Evolutionary conservation across 202 grass and related monocot genomes (phyloP).

Genomic region (Setaria viridis): DNA sequence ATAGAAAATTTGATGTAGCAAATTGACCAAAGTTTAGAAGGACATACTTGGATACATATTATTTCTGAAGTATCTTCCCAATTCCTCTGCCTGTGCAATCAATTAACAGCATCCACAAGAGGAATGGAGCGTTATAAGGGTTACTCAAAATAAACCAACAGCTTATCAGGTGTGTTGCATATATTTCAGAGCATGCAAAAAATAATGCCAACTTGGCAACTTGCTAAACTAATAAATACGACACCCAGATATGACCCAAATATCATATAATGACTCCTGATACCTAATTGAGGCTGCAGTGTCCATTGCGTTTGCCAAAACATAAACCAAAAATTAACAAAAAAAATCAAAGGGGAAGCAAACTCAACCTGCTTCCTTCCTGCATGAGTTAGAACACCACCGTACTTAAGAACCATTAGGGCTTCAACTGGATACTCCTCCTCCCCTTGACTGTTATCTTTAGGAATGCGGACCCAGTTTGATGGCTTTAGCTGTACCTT

Average conservation of each 20-base stretch:
- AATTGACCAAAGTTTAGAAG: conserved; percentile 36
- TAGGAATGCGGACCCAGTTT: conserved; percentile 71
- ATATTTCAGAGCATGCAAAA: conserved; percentile 1
- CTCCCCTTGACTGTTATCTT: conserved; percentile 64
- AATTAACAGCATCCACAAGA: conserved; percentile 33
- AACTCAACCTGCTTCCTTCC: conserved; percentile 91
- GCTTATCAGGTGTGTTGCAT: neutral
- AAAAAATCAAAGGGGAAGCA: conserved; percentile 35
- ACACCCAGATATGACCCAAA: conserved; percentile 1
- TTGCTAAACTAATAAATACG: conserved; percentile 5
- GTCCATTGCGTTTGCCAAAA: conserved; percentile 9
- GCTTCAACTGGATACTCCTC: conserved; percentile 87
- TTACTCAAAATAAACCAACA: conserved; percentile 21
- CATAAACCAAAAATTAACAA: conserved; percentile 5
- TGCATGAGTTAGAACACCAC: conserved; percentile 97
- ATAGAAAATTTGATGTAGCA: conserved; percentile 13
- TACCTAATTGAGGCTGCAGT: conserved; percentile 21
- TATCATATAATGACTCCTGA: conserved; percentile 16
- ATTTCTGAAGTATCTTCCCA: conserved; percentile 96
- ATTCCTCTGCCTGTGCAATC: conserved; percentile 84
- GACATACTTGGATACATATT: conserved; percentile 96
- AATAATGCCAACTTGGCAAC: neutral
- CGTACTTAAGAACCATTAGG: conserved; percentile 97
- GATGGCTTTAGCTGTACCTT: conserved; percentile 94
- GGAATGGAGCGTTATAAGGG: conserved; percentile 29